These are phyloP conservation scores for Hansfordia pulvinata DNA, from an alignment of 2,329 filamentous ascomycete genomes.

Conservation along the genomic window DNA sequence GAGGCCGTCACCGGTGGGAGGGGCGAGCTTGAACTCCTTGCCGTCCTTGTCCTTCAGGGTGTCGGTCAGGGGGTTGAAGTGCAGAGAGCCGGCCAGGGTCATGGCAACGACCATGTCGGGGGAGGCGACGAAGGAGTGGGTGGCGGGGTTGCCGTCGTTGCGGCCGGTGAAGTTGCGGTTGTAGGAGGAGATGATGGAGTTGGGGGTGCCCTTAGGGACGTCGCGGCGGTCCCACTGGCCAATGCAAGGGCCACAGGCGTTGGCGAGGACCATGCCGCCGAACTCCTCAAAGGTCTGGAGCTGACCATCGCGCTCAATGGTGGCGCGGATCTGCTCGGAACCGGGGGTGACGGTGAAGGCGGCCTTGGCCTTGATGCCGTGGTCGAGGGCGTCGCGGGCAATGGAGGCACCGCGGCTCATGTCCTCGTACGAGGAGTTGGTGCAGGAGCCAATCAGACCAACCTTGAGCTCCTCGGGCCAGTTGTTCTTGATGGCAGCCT, in stretches of 20 bases:
- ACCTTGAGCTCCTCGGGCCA: conserved; percentile 97
- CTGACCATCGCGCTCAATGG: conserved; percentile 81
- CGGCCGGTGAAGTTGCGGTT: conserved; percentile 99
- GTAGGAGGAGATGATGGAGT: conserved; percentile 97
- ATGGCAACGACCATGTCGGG: conserved; percentile 82
- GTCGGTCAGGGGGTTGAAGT: conserved; percentile 93
- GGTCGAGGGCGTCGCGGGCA: conserved; percentile 76
- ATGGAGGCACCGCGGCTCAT: conserved; percentile 92
- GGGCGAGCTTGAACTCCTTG: conserved; percentile 82
- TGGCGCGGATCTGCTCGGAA: conserved; percentile 92
- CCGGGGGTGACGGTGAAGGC: conserved; percentile 92
- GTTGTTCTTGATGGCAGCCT: conserved; percentile 83
- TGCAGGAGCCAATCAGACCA: conserved; percentile 95
- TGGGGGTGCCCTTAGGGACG: conserved; percentile 87
- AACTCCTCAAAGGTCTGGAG: conserved; percentile 93
- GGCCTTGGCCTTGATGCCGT: conserved; percentile 87
- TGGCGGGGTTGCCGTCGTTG: conserved; percentile 91
- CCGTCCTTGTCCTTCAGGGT: conserved; percentile 88
- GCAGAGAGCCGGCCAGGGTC: conserved; percentile 68
- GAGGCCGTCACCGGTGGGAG: conserved; percentile 70
- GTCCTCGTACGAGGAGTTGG: conserved; percentile 76
- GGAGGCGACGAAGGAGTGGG: conserved; percentile 85
- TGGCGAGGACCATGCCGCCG: conserved; percentile 85
- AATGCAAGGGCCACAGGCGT: conserved; percentile 87
- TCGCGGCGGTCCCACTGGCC: conserved; percentile 92